phyloP scores from a whole-genome alignment of 176 grass and related monocot genomes.

The Phoenix roebelenii region DNA sequence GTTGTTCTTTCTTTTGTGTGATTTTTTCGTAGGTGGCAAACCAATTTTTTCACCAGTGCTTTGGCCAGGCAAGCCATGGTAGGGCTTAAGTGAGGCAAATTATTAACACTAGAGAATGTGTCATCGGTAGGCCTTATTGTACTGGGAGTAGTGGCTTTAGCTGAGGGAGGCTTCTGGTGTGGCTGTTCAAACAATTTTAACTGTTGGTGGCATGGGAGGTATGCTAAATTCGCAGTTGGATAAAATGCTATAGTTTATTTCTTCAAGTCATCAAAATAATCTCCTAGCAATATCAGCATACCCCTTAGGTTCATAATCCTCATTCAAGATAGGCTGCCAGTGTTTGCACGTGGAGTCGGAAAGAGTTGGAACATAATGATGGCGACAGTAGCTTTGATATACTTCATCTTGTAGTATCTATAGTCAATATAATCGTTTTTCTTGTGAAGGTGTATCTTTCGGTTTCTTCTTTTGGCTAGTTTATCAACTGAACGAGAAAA shows the following conservation, averaged over 20 bases:
- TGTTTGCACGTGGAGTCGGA: too few relatives aligned
- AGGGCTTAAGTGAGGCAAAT: slow-evolving; percentile 44
- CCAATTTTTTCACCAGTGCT: slow-evolving; percentile 52
- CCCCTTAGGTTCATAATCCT: too few relatives aligned
- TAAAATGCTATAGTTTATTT: background rate
- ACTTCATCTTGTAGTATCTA: too few relatives aligned
- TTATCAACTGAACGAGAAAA: too few relatives aligned
- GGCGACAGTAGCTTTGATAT: too few relatives aligned
- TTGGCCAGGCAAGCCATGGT: slow-evolving; percentile 24
- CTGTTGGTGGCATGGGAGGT: slow-evolving; percentile 99
- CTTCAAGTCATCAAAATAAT: too few relatives aligned
- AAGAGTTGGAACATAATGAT: too few relatives aligned
- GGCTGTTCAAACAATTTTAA: slow-evolving; percentile 86
- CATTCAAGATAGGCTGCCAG: too few relatives aligned
- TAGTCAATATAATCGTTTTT: too few relatives aligned
- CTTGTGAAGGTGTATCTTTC: too few relatives aligned
- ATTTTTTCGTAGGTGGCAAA: slow-evolving; percentile 97
- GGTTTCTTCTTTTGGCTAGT: too few relatives aligned
- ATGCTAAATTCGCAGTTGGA: slow-evolving; percentile 19
- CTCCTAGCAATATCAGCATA: too few relatives aligned
- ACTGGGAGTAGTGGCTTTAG: slow-evolving; percentile 77
- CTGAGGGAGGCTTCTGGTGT: slow-evolving; percentile 62
- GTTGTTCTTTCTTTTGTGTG: slow-evolving; percentile 76
- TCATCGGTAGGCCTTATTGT: slow-evolving; percentile 66
- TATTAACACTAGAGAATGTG: slow-evolving; percentile 70